Conservation (phyloP, 1,139 yeast genomes). For the Protomyces inouyei region DNA sequence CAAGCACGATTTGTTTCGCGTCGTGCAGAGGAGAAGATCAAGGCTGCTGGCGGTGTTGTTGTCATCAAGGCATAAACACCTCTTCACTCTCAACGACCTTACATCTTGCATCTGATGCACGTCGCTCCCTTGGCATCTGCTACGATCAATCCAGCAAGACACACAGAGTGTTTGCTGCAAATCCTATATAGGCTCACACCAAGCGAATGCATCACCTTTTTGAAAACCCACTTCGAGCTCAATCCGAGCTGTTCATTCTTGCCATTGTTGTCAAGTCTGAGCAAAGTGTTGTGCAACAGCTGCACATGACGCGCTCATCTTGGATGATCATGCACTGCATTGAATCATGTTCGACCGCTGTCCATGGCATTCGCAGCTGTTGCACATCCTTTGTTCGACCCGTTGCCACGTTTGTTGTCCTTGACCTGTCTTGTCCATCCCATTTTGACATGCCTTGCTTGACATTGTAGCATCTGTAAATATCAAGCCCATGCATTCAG, state of each 20-base stretch:
- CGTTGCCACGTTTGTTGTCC: too few species aligned
- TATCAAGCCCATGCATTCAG: too few species aligned
- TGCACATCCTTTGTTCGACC: too few species aligned
- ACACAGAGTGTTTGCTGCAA: too few species aligned
- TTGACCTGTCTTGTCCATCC: too few species aligned
- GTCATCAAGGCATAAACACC: conserved; percentile 86
- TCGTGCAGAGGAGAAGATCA: conserved; percentile 99
- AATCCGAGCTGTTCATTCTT: conserved; percentile 1
- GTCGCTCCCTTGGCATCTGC: not conserved
- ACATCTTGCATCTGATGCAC: not conserved
- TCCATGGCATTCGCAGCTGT: too few species aligned
- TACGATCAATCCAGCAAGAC: too few species aligned
- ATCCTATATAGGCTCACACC: not conserved
- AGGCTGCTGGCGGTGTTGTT: conserved; percentile 99
- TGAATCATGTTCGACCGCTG: too few species aligned
- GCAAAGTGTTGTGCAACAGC: not conserved
- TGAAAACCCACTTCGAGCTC: not conserved
- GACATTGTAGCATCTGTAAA: too few species aligned
- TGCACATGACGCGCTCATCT: too few species aligned
- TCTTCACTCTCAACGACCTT: not conserved
- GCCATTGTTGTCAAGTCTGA: not conserved
- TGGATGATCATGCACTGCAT: too few species aligned
- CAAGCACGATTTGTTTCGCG: conserved; percentile 99
- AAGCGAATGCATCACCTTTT: not conserved
- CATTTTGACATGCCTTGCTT: too few species aligned